These are phyloP conservation scores for Chaetoceros tenuissimus DNA, from an alignment of 108 stramenopile species.

Conservation along the genomic window DNA sequence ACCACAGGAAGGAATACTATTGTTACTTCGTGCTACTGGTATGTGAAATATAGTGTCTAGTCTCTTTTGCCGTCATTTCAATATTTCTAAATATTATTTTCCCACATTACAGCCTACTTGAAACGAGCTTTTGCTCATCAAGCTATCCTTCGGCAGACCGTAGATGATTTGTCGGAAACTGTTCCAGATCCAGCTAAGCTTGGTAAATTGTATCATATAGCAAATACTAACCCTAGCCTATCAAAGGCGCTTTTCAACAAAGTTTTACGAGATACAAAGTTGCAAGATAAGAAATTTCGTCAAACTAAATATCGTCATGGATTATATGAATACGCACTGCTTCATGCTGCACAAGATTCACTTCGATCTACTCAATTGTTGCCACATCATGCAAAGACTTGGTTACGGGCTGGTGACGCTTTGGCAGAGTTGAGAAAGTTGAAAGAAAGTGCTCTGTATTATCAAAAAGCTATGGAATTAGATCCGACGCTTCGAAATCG, in stretches of 20 bases:
- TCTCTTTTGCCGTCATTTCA: too few relatives aligned
- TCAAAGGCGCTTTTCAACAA: conserved; percentile 34
- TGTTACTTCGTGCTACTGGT: conserved; percentile 52
- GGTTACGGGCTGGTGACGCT: conserved; percentile 58
- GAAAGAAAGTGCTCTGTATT: conserved; percentile 54
- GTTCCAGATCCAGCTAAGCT: conserved; percentile 33
- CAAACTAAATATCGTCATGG: conserved; percentile 64
- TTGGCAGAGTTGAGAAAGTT: conserved; percentile 61
- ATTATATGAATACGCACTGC: conserved; percentile 67
- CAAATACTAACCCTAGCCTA: conserved; percentile 21
- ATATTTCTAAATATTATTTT: too few relatives aligned
- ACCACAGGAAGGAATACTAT: conserved; percentile 42
- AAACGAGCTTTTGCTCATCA: conserved; percentile 49
- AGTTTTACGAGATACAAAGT: conserved; percentile 26
- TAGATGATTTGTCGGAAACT: conserved; percentile 33
- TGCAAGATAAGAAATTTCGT: conserved; percentile 43
- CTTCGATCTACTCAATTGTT: conserved; percentile 60
- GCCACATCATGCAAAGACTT: conserved; percentile 38
- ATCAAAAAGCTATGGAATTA: conserved; percentile 49
- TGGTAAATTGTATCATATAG: conserved; percentile 37
- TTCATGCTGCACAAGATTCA: conserved; percentile 64
- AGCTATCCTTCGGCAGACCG: conserved; percentile 22
- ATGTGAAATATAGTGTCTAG: too few relatives aligned
- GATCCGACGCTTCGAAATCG: conserved; percentile 34
- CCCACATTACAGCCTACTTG: too few relatives aligned